Percentiles rank a stretch among this genome's conserved stretches.
These are phyloP conservation scores for Exophiala dermatitidis DNA, from an alignment of 2,329 filamentous ascomycete species.

Conservation along the genomic window DNA sequence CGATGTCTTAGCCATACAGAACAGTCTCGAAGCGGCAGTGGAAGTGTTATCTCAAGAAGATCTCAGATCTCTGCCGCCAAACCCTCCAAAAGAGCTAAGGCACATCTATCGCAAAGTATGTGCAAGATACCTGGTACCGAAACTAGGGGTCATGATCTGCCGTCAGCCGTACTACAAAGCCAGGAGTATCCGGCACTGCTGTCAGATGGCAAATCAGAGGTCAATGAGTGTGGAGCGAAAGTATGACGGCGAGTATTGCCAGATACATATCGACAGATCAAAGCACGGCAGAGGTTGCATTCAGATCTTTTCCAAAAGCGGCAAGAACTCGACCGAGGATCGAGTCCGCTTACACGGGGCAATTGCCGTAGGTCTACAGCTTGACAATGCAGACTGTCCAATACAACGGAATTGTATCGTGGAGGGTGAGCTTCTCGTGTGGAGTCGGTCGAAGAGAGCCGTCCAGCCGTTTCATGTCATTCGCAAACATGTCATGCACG, in stretches of 20 bases:
- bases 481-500: constrained; percentile 68
- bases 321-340: constrained; percentile 78
- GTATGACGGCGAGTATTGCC: constrained; percentile 83
- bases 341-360: constrained; percentile 54
- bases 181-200: constrained; percentile 64
- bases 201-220: constrained; percentile 54
- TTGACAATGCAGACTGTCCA: constrained; percentile 53
- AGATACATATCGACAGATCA: constrained; percentile 68
- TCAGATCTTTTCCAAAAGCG: constrained; percentile 85
- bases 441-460: constrained; percentile 56
- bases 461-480: constrained; percentile 76
- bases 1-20: constrained; percentile 31
- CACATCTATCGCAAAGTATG: constrained; percentile 9
- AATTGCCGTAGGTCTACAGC: constrained; percentile 57
- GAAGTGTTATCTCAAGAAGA: constrained; percentile 9
- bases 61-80: constrained; percentile 9
- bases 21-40: constrained; percentile 22
- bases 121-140: constrained; percentile 40
- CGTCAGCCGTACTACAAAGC: constrained; percentile 54
- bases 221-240: constrained; percentile 72
- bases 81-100: constrained; percentile 8
- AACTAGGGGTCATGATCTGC: constrained; percentile 53
- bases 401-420: constrained; percentile 64
- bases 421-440: constrained; percentile 77
- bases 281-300: constrained; percentile 51